Evolutionary conservation across 257 asterid genomes (phyloP).

Genomic region (Echium plantagineum): DNA sequence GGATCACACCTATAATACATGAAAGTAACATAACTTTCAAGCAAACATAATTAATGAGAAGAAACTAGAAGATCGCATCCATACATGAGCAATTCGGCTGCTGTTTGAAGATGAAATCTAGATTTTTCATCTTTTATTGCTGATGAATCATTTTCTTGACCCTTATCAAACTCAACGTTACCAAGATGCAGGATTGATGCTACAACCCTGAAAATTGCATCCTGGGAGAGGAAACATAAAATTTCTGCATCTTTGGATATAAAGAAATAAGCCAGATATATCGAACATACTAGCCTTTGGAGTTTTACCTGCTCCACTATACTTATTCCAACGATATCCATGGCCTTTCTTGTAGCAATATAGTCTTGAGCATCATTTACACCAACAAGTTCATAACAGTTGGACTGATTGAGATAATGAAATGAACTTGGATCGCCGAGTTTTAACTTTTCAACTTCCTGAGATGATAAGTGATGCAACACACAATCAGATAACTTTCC

Average conservation of each 20-base stretch:
- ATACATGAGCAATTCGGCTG: constrained; percentile 92
- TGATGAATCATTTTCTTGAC: constrained; percentile 75
- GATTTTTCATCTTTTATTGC: constrained; percentile 82
- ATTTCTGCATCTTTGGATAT: constrained; percentile 11
- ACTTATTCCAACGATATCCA: constrained; percentile 96
- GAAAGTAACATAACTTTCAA: constrained; percentile 11
- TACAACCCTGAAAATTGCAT: constrained; percentile 95
- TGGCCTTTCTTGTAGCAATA: constrained; percentile 95
- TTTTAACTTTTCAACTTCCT: constrained; percentile 86
- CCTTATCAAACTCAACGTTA: constrained; percentile 69
- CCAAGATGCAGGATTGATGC: constrained; percentile 95
- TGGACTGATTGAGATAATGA: constrained; percentile 86
- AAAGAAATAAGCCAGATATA: constrained; percentile 3
- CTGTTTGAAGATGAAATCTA: constrained; percentile 71
- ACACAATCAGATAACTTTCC: constrained; percentile 3
- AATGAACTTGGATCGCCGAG: constrained; percentile 70
- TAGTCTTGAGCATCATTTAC: constrained; percentile 80
- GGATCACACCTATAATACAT: constrained; percentile 57
- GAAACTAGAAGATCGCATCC: constrained; percentile 14
- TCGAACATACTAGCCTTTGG: constrained; percentile 11
- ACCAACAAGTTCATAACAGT: constrained; percentile 76
- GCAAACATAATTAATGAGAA: constrained; percentile 5
- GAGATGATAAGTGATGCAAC: constrained; percentile 18
- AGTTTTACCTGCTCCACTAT: constrained; percentile 68
- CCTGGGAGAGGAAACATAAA: constrained; percentile 34